phyloP scores from a whole-genome alignment of 306 rosid species.

The Lathyrus oleraceus region DNA sequence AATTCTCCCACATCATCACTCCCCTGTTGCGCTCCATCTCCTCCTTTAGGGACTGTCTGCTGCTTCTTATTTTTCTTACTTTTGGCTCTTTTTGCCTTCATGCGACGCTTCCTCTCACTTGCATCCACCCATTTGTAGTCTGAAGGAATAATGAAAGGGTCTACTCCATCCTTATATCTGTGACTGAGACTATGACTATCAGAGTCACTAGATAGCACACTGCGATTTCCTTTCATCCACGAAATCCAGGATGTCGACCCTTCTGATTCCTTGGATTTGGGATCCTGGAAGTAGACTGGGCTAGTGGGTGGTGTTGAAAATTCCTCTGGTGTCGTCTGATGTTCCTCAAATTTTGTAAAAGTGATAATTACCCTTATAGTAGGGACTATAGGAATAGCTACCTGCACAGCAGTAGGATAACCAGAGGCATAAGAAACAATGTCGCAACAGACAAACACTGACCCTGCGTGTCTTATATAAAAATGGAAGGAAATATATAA shows the following conservation, averaged over 20 bases:
- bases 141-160: slow-evolving; percentile 90
- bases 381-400: slow-evolving; percentile 96
- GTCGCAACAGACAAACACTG: slow-evolving; percentile 6
- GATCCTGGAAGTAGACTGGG: slow-evolving; percentile 92
- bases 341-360: slow-evolving; percentile 96
- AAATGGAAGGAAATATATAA: neutral
- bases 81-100: slow-evolving; percentile 92
- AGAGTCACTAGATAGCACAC: slow-evolving; percentile 71
- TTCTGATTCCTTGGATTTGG: slow-evolving; percentile 87
- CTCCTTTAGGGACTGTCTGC: slow-evolving; percentile 56
- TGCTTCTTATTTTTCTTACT: slow-evolving; percentile 78
- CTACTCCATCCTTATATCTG: slow-evolving; percentile 72
- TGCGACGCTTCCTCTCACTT: slow-evolving; percentile 89
- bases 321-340: slow-evolving; percentile 89
- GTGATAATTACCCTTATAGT: slow-evolving; percentile 89
- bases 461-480: neutral
- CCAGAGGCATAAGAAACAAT: slow-evolving; percentile 30
- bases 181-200: slow-evolving; percentile 82
- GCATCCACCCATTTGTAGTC: slow-evolving; percentile 97
- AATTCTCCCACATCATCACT: slow-evolving; percentile 63
- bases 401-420: slow-evolving; percentile 50
- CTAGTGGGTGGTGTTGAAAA: slow-evolving; percentile 96
- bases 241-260: slow-evolving; percentile 91
- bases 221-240: slow-evolving; percentile 90
- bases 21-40: slow-evolving; percentile 58